phyloP scores from a whole-genome alignment of 2,329 filamentous ascomycete species.

The Aspergillus tubingensis region DNA sequence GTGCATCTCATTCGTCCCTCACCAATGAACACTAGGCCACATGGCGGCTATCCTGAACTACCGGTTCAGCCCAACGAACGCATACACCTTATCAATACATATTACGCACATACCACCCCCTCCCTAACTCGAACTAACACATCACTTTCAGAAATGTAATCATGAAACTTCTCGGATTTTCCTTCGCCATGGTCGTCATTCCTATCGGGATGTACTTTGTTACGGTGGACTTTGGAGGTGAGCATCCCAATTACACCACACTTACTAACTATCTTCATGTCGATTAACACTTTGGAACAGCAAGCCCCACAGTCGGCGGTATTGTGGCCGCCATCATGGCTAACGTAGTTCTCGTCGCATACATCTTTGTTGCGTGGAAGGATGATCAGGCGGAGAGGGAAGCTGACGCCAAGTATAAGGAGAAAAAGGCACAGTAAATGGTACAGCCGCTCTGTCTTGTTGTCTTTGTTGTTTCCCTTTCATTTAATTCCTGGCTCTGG shows the following conservation, averaged over 20 bases:
- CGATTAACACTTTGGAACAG: constrained; percentile 48
- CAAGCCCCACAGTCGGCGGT: constrained; percentile 85
- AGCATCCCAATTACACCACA: constrained; percentile 22
- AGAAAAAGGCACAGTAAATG: constrained; percentile 47
- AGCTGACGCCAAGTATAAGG: constrained; percentile 60
- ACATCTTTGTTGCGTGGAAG: constrained; percentile 85
- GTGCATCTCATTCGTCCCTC: constrained; percentile 33
- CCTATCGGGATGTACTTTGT: constrained; percentile 90
- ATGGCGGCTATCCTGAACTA: constrained; percentile 3
- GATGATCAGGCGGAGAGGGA: constrained; percentile 82
- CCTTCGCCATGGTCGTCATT: constrained; percentile 82
- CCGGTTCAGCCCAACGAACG: neutral
- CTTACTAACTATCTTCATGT: neutral
- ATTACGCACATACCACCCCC: neutral
- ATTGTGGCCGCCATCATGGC: constrained; percentile 83
- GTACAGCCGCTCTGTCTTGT: neutral
- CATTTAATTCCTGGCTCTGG: neutral
- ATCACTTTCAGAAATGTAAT: constrained; percentile 69
- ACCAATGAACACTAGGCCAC: constrained; percentile 9
- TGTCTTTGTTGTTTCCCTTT: constrained; percentile 3
- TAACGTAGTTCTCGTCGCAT: constrained; percentile 87
- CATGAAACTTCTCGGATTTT: constrained; percentile 85
- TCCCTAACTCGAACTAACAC: neutral
- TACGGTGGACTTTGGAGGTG: constrained; percentile 79
- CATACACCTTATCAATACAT: neutral